Evolutionary conservation across 257 asterid species (phyloP).

Genomic region (Penstemon davidsonii): DNA sequence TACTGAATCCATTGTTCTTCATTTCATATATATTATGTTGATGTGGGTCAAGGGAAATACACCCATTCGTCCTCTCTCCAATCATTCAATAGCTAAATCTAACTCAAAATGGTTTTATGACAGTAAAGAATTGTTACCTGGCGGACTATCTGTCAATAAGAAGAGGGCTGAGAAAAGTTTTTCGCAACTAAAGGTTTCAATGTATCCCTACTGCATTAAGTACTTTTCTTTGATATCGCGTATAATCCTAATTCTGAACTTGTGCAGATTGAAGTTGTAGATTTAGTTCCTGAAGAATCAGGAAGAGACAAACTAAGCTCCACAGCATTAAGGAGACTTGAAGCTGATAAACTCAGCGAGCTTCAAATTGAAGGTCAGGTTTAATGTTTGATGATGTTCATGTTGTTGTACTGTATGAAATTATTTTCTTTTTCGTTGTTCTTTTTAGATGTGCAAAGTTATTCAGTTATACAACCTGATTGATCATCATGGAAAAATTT

Average conservation of each 20-base stretch:
- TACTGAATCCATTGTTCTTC: background rate
- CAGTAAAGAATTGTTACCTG: constrained; percentile 86
- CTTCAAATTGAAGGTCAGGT: constrained; percentile 35
- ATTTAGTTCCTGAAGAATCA: constrained; percentile 68
- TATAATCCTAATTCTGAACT: background rate
- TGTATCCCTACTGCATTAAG: constrained; percentile 2
- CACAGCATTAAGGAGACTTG: constrained; percentile 66
- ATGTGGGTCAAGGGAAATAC: background rate
- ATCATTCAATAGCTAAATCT: constrained; percentile 24
- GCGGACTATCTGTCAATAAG: constrained; percentile 81
- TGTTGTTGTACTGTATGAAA: background rate
- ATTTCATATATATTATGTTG: background rate
- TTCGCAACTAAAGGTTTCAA: constrained; percentile 62
- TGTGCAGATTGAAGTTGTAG: constrained; percentile 82
- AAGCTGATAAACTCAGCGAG: constrained; percentile 60
- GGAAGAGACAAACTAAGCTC: constrained; percentile 76
- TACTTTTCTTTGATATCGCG: background rate
- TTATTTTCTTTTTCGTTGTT: background rate
- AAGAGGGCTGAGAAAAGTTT: constrained; percentile 82
- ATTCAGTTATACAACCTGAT: constrained; percentile 5
- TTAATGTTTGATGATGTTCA: constrained; percentile 8
- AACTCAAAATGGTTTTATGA: constrained; percentile 29
- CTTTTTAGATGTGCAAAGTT: constrained; percentile 25
- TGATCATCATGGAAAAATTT: constrained; percentile 2
- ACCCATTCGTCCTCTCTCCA: too few relatives aligned